Evolutionary conservation across 306 rosid genomes (phyloP), one percentile per base, ranked within the genome.

Genomic region (Fragaria ananassa): DNA sequence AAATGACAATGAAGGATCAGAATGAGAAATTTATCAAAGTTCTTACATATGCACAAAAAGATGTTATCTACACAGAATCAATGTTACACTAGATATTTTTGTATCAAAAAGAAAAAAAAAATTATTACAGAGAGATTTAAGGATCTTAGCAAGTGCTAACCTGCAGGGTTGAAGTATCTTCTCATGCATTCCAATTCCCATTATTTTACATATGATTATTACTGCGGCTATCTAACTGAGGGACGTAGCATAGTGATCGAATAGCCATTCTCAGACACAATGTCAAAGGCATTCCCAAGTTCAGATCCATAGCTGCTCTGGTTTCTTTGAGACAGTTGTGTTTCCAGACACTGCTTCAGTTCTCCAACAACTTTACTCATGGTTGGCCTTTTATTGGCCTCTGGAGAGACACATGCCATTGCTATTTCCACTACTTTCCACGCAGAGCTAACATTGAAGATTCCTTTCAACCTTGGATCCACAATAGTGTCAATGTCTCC

Each of bases 381-480:
- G 37, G 29, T 74, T 29, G 82, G 82, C 44, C 85, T 60, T n/a
- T 12, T 18, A 10, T 2, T 56, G 27, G 82, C 4, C 4, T 8
- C n/a, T 0, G 0, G n/a, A 6, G 67, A 50, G 14, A 74, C 54
- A 10, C 77, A 74, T 8, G 10, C 51, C 64, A 78, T 47, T 51
- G 82, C 85, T 25, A 69, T 25, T 74, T 78, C 80, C 61, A 82
- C 80, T n/a, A 79, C 74, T 79, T 78, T 82, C 82, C 79, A 69
- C 9, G 53, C 69, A 3, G 80, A 78, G 46, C 44, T 82, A 3
- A 31, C 17, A 51, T 51, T 25, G n/a, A 49, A 77, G 0, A 13
- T 44, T 46, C 58, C 70, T 5, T 47, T 41, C 11, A 77, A 27
- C 63, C 76, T 82, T n/a, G 29, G 68, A 12, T 82, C 82, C 18